Evolutionary conservation across 768 basidiomycete species (phyloP), one percentile per base, ranked within the genome.

Genomic region (Termitomyces sp.): DNA sequence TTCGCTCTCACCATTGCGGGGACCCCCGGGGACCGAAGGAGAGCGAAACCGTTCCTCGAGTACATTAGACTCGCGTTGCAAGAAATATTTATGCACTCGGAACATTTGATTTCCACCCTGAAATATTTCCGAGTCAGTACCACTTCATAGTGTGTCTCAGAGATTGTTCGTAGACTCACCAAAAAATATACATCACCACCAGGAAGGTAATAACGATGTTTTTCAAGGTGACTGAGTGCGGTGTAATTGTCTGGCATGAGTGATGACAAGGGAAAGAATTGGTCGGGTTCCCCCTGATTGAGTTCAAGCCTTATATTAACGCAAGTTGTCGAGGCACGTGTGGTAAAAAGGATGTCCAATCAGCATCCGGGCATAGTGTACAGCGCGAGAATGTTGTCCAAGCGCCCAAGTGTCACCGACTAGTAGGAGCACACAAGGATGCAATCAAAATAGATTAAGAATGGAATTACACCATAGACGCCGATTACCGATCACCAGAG

Each of bases 1-100:
- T 46, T 81, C 80, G 0, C 62, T 66, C 0, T 72, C 69, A 0
- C 81, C 82, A 23, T 66, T 67, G 0, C 54, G 66, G 0, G 60
- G 62, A 9, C 68, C 57, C 5, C 71, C 47, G 5, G 31, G 71
- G 17, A 71, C 65, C 5, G 66, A 59, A 1, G 67, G 62, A 30
- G 30, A 30, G 30, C 30, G 30, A 30, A 30, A 30, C 30, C 30
- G 30, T 7, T 30, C 7, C 30, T 30, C 30, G 30, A 30, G 30
- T 30, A 30, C 30, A 30, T 30, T 30, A 30, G 30, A 30, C 30
- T 30, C 30, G 30, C 30, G 30, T 30, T 30, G 30, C 30, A 30
- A 30, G 7, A 30, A 30, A 30, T 30, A 30, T 30, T 30, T 30
- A 30, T 30, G 30, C 4, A 30, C 7, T 30, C 30, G 30, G 3